phyloP scores from a whole-genome alignment of 2,329 filamentous ascomycete genomes.

The Pestalotiopsis sp. region DNA sequence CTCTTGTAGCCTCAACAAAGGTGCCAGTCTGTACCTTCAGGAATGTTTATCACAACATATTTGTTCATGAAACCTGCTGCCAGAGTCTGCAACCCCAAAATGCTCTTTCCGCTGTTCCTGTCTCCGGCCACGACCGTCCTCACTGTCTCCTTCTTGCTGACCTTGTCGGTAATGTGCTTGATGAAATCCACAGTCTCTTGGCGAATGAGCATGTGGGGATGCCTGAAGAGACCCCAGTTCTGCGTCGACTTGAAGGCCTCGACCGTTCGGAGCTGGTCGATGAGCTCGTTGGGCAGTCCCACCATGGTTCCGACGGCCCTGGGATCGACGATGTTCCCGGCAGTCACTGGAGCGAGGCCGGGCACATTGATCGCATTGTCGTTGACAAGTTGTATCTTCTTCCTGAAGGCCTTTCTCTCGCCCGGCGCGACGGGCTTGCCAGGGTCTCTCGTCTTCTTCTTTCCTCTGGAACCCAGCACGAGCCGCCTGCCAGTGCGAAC shows the following conservation, averaged over 20 bases:
- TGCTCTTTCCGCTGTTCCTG: slow-evolving; percentile 80
- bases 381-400: slow-evolving; percentile 90
- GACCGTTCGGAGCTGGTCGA: slow-evolving; percentile 79
- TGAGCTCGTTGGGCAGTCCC: slow-evolving; percentile 64
- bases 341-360: slow-evolving; percentile 62
- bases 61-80: slow-evolving; percentile 77
- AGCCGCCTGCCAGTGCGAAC: slow-evolving; percentile 40
- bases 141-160: slow-evolving; percentile 52
- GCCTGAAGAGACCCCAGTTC: slow-evolving; percentile 82
- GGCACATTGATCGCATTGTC: slow-evolving; percentile 82
- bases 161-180: slow-evolving; percentile 59
- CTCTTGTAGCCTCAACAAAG: background rate
- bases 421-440: slow-evolving; percentile 65
- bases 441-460: slow-evolving; percentile 50
- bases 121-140: slow-evolving; percentile 72
- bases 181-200: slow-evolving; percentile 74
- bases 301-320: slow-evolving; percentile 66
- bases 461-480: slow-evolving; percentile 38
- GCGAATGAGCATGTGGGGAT: slow-evolving; percentile 76
- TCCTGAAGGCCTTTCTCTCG: slow-evolving; percentile 84
- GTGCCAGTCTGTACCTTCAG: slow-evolving; percentile 68
- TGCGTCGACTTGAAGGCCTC: slow-evolving; percentile 92
- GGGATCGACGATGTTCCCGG: slow-evolving; percentile 52
- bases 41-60: slow-evolving; percentile 87
- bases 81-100: slow-evolving; percentile 81